A percentile compares a stretch with the other conserved stretches of the same genome.
Evolutionary conservation across 2,329 filamentous ascomycete species (phyloP).

Genomic region (Trichoderma pleuroti): DNA sequence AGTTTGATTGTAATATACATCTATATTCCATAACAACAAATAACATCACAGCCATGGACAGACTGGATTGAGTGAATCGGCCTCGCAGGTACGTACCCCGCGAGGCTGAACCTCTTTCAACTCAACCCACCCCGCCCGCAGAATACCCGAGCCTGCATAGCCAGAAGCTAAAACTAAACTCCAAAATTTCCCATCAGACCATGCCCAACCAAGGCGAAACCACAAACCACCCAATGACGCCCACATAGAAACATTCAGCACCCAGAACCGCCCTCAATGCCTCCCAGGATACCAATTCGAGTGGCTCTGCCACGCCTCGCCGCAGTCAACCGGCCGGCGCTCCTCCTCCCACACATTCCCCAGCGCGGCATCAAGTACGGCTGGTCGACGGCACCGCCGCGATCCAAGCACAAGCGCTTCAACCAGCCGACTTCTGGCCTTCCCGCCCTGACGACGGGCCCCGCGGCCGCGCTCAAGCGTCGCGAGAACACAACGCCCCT

Average conservation of each 20-base stretch:
- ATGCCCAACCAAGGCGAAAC: background rate
- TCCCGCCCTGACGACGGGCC: slow-evolving; percentile 54
- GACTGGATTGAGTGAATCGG: background rate
- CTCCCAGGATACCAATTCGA: slow-evolving; percentile 43
- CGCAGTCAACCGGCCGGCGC: slow-evolving; percentile 25
- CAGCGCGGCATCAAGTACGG: slow-evolving; percentile 55
- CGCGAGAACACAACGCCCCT: slow-evolving; percentile 57
- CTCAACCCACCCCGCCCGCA: slow-evolving; percentile 9
- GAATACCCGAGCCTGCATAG: slow-evolving; percentile 19
- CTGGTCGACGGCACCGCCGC: slow-evolving; percentile 55
- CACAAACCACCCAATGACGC: background rate
- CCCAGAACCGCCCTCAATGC: slow-evolving; percentile 34
- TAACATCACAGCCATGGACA: background rate
- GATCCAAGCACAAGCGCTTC: slow-evolving; percentile 55
- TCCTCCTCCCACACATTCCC: slow-evolving; percentile 45
- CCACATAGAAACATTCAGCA: background rate
- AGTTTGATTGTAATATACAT: background rate
- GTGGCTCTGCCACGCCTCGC: slow-evolving; percentile 42
- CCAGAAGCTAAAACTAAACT: background rate
- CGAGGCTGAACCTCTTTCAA: background rate
- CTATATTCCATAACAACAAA: background rate
- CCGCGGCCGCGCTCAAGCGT: slow-evolving; percentile 58
- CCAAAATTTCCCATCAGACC: slow-evolving; percentile 22
- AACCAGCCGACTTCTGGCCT: slow-evolving; percentile 57
- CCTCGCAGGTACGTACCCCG: slow-evolving; percentile 5